Evolutionary conservation across 768 basidiomycete species (phyloP), one percentile per base, ranked within the genome.

Genomic region (Dioszegia crocea): DNA sequence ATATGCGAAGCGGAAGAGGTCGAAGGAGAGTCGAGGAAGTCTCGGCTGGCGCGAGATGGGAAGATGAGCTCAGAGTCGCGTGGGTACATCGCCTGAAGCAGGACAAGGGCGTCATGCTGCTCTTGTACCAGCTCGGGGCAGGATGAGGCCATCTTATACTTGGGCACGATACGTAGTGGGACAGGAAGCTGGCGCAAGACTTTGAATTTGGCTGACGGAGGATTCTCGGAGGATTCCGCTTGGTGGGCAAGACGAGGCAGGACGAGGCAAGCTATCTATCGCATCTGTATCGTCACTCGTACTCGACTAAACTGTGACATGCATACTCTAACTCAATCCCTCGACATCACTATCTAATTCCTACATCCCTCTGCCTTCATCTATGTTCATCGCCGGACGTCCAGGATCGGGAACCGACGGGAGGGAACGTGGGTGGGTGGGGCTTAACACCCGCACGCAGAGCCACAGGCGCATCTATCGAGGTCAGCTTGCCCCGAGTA

Each of bases 61-160:
- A 50, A 39, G 26, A 16, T 38, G 3, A 76, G 57, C 50, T 78
- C 77, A 23, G 61, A 57, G 3, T 60, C 48, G 11, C 66, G 59
- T 1, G 72, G 64, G 43, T 71, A 76, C 63, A 76, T 65, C 11
- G 72, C 67, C 39, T 62, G 39, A n/a, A 68, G 64, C 12, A 76
- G 59, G 29, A 67, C 61, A 43, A 74, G 51, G 2, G 65, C 65
- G 2, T 58, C 53, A 21, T 70, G 57, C 24, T 71, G 66, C 0
- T 59, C 38, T 23, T 62, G 54, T 5, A 29, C 17, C 5, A 48
- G 47, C 47, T 11, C 19, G 47, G 26, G 24, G 45, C 9, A 10
- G 23, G 19, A 3, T 10, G 12, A 6, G 19, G 12, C 4, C 17
- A 4, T 12, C 11, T 4, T 9, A 10, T 30, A 29, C 12, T 4